Base-by-base conservation (phyloP, 768 basidiomycete genomes). In the Amanita exitialis region DNA sequence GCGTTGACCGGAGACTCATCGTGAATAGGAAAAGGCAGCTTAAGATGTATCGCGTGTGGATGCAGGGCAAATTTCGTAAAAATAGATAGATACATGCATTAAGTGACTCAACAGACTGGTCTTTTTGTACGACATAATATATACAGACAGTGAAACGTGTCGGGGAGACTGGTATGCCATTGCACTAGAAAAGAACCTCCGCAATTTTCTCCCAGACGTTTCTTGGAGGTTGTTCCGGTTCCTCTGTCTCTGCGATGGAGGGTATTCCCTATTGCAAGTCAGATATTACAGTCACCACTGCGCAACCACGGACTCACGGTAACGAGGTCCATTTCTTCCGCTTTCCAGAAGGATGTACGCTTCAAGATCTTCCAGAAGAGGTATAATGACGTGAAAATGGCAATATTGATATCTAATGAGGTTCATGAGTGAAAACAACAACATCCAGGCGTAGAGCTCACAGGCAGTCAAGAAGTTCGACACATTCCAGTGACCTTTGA, bases 41-140 rank as follows among this genome's bases (percentile, higher is more conserved):
- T 46, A 95, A 95, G 66, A 99, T 99, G 96, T 97, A 95, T 63
- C 74, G 96, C 42, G 86, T 93, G 0, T 95, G 91, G 91, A 81
- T 93, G 82, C 91, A 94, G 66, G 89, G 80, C 0, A 86, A 83
- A 61, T 91, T 91, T 61, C 70, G 72, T 53, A 88, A 84, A 23
- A 62, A 35, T 48, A 47, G 20, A 27, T 34, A 32, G 12, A 37
- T 32, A n/a, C 21, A 35, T n/a, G 35, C 16, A 16, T 28, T 16
- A 35, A 10, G 9, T 16, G 6, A 32, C 3, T 21, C 9, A 23
- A 43, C n/a, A n/a, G n/a, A 23, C 23, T 27, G 42, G 32, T 13
- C 1, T 20, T 21, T 35, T 47, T 20, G 30, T 46, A 46, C 18
- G 4, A 32, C 13, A 35, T 18, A 48, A 6, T 20, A 36, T 27